Evolutionary conservation across 345 rosid genomes (phyloP).

Genomic region (Dipteronia dyeriana): DNA sequence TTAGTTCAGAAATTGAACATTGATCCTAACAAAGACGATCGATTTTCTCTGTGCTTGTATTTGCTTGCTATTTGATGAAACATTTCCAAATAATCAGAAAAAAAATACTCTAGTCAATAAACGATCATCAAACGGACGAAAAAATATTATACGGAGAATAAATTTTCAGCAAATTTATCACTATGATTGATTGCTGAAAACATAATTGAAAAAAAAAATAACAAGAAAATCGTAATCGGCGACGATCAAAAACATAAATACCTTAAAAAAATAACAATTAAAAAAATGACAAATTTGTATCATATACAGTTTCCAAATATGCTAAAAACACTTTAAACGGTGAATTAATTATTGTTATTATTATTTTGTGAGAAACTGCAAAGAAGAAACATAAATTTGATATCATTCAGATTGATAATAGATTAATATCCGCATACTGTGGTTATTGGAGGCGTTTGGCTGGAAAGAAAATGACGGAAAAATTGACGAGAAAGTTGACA

Average conservation of each 20-base stretch:
- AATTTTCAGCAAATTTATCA: neutral
- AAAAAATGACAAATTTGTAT: too few relatives aligned
- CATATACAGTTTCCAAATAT: too few relatives aligned
- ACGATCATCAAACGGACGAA: neutral
- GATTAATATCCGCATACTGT: too few relatives aligned
- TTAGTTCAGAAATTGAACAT: too few relatives aligned
- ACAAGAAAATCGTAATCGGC: neutral
- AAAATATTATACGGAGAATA: neutral
- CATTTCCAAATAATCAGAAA: neutral
- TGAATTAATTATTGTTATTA: too few relatives aligned
- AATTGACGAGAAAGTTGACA: neutral
- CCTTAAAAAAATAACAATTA: too few relatives aligned
- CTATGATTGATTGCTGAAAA: too few relatives aligned
- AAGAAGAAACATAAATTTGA: neutral
- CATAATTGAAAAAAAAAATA: neutral
- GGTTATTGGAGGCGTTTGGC: neutral
- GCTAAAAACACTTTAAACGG: too few relatives aligned
- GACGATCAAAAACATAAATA: neutral
- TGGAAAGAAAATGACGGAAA: constrained; percentile 1
- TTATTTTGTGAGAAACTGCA: neutral
- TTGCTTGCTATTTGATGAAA: neutral
- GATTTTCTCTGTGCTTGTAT: neutral
- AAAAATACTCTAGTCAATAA: neutral
- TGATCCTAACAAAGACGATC: too few relatives aligned
- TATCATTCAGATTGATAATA: neutral